Base-by-base conservation (phyloP, 1,284 basidiomycete genomes). In the Apiotrichum akiyoshidainum region DNA sequence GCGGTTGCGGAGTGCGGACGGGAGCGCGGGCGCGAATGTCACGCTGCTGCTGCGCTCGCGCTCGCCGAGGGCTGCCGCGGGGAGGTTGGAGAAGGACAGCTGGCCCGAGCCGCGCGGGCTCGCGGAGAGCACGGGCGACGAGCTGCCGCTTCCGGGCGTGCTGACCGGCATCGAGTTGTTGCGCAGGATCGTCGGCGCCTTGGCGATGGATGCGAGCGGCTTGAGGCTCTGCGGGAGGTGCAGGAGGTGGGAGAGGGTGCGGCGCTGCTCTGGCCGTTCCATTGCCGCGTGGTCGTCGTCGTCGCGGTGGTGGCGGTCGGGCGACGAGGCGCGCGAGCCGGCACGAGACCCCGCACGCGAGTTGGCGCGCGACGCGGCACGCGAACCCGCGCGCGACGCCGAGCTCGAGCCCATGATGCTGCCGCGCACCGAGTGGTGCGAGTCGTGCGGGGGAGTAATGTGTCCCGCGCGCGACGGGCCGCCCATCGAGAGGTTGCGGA, bases 401-500 rank as follows among this genome's bases (percentile, higher is more conserved):
- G 19, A 74, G 65, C 79, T 39, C 64, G 72, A 70, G 59, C 44
- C 41, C 39, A 41, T 19, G 51, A 44, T 44, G 22, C 26, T 14
- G 14, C 21, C 21, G 42, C 42, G 39, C 39, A 17, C 12, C 46
- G 65, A 68, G 21, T 76, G 64, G 46, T 35, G 37, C 37, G 35
- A 14, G 11, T 46, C n/a, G 34, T 33, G n/a, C 26, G 52, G 19
- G 2, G 52, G 52, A 5, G 52, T 37, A 8, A 12, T 31, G n/a
- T 33, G 51, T n/a, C 52, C 52, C 2, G 52, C 31, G 22, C 45
- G 12, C n/a, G 54, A 44, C 14, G 26, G 65, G 14, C 34, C 55
- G 33, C 37, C 26, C 51, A 42, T 17, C 13, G 54, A 40, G 26
- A 88, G 79, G 4, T 86, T 88, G 21, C 87, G 80, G 46, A 92